Evolutionary conservation across 768 basidiomycete species (phyloP).

Genomic region (Chlorophyllum brunneum): DNA sequence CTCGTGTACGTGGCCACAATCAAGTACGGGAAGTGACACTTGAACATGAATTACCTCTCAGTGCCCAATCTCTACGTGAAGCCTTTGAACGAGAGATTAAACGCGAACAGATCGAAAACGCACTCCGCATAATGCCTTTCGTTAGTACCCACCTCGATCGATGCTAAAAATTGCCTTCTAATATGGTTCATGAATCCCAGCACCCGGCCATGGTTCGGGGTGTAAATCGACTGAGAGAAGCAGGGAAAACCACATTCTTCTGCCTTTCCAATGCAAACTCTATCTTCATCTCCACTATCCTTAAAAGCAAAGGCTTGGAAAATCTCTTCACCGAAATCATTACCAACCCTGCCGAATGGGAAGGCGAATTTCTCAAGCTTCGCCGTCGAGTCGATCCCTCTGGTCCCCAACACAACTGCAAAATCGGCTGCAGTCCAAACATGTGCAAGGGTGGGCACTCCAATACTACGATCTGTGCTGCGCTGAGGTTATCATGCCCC

Average conservation of each 20-base stretch:
- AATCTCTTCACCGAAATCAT: conserved; percentile 78
- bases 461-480: no score
- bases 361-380: conserved; percentile 67
- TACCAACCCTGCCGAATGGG: conserved; percentile 91
- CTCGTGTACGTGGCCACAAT: conserved; percentile 61
- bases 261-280: conserved; percentile 93
- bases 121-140: conserved; percentile 82
- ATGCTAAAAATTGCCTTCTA: background rate
- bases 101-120: conserved; percentile 68
- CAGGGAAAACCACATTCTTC: conserved; percentile 71
- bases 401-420: conserved; percentile 79
- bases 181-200: conserved; percentile 34
- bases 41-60: conserved; percentile 18
- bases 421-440: conserved; percentile 87
- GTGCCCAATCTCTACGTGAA: conserved; percentile 68
- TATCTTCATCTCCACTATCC: conserved; percentile 87
- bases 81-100: conserved; percentile 68
- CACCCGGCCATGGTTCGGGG: conserved; percentile 96
- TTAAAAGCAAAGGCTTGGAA: conserved; percentile 76
- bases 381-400: conserved; percentile 70
- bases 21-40: background rate
- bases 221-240: conserved; percentile 71
- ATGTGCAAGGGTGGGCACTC: conserved; percentile 89
- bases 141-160: conserved; percentile 40
- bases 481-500: no score